A percentile compares a stretch with the other conserved stretches of the same genome.
These are phyloP conservation scores for Wickerhamomyces canadensis DNA, from an alignment of 805 yeast genomes.

Conservation along the genomic window DNA sequence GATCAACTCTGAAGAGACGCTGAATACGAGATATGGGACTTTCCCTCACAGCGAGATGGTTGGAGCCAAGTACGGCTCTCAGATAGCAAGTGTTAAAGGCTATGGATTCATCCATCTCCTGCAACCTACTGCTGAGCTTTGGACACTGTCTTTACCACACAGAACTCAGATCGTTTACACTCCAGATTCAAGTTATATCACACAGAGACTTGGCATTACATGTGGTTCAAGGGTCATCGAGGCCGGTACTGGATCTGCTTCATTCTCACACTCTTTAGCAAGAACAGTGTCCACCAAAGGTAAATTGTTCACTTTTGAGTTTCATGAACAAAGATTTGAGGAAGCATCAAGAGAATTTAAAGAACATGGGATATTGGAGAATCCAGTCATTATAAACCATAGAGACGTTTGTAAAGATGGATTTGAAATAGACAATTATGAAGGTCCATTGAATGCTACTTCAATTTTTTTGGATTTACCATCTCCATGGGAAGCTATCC, in stretches of 20 bases:
- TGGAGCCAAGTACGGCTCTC: slow-evolving; percentile 78
- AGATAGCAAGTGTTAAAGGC: slow-evolving; percentile 69
- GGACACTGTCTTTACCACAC: slow-evolving; percentile 96
- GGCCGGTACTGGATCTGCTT: slow-evolving; percentile 98
- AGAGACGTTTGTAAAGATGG: slow-evolving; percentile 92
- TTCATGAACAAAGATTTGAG: slow-evolving; percentile 75
- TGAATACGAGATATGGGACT: slow-evolving; percentile 86
- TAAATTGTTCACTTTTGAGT: slow-evolving; percentile 77
- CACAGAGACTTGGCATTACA: slow-evolving; percentile 70
- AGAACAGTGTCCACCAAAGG: slow-evolving; percentile 60
- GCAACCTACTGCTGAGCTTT: slow-evolving; percentile 90
- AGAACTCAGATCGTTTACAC: slow-evolving; percentile 97
- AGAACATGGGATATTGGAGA: slow-evolving; percentile 57
- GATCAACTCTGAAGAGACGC: slow-evolving; percentile 49
- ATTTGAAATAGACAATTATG: slow-evolving; percentile 46
- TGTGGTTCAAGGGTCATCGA: slow-evolving; percentile 81
- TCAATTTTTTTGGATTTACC: slow-evolving; percentile 89
- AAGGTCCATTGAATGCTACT: slow-evolving; percentile 48
- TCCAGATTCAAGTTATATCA: slow-evolving; percentile 88
- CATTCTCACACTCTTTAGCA: slow-evolving; percentile 89
- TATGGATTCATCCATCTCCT: slow-evolving; percentile 82
- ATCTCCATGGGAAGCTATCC: slow-evolving; percentile 94
- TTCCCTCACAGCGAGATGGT: slow-evolving; percentile 84
- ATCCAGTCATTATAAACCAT: slow-evolving; percentile 62
- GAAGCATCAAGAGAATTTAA: slow-evolving; percentile 78